Conservation (phyloP, 2,329 filamentous ascomycete species). For the Colletotrichum liaoningense region DNA sequence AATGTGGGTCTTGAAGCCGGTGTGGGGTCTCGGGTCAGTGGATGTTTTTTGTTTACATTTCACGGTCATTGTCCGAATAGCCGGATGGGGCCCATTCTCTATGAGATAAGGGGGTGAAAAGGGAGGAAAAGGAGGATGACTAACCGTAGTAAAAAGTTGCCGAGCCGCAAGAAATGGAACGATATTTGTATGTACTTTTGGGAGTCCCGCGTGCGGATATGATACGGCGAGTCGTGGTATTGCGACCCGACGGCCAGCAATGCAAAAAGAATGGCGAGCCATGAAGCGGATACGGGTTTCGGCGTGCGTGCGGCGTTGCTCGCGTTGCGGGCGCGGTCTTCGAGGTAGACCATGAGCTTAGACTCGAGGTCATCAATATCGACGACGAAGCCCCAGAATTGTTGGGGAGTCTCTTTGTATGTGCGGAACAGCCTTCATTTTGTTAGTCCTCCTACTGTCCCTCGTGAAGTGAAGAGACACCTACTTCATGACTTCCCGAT, state of each 20-base stretch:
- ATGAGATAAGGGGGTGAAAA: too few species aligned
- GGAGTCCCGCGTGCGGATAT: constrained; percentile 68
- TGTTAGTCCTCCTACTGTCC: constrained; percentile 3
- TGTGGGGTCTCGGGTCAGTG: constrained; percentile 23
- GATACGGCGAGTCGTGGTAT: constrained; percentile 73
- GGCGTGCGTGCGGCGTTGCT: constrained; percentile 57
- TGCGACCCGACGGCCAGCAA: constrained; percentile 75
- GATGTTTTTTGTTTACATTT: background rate
- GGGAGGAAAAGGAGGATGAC: constrained; percentile 16
- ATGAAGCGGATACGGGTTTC: constrained; percentile 70
- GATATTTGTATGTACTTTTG: constrained; percentile 73
- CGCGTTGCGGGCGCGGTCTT: constrained; percentile 70
- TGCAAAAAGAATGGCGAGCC: constrained; percentile 74
- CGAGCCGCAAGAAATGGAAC: constrained; percentile 72
- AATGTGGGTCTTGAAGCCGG: constrained; percentile 64
- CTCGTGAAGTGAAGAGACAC: constrained; percentile 40
- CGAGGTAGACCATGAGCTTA: constrained; percentile 73
- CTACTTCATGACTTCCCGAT: constrained; percentile 75
- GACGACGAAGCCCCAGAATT: constrained; percentile 76
- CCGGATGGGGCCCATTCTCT: background rate
- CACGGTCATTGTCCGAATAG: background rate
- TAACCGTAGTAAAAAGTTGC: constrained; percentile 71
- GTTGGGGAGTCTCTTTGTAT: constrained; percentile 75
- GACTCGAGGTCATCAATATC: constrained; percentile 75
- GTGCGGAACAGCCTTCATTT: constrained; percentile 67